phyloP scores from a whole-genome alignment of 805 yeast genomes.

The Scheffersomyces stipitis region DNA sequence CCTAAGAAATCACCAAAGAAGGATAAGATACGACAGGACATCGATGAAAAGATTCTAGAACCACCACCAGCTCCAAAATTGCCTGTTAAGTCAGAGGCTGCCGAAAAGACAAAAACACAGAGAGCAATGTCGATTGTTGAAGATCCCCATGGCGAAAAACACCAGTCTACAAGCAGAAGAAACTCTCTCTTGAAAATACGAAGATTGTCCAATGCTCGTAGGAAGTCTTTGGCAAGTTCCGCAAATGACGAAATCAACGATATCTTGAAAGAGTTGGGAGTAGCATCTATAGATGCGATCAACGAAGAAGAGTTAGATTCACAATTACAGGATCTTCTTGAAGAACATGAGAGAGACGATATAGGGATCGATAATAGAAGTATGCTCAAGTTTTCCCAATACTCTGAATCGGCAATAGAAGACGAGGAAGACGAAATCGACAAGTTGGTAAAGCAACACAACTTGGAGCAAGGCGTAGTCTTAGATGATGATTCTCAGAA shows the following conservation, averaged over 20 bases:
- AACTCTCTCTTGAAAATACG: constrained; percentile 19
- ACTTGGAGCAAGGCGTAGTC: constrained; percentile 31
- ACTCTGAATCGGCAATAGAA: constrained; percentile 26
- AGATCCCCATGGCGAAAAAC: constrained; percentile 1
- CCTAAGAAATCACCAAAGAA: constrained; percentile 9
- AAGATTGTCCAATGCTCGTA: constrained; percentile 36
- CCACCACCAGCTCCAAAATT: background rate
- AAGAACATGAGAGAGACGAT: constrained; percentile 18
- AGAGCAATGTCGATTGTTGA: background rate
- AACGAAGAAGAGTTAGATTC: constrained; percentile 31
- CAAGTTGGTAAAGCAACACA: constrained; percentile 34
- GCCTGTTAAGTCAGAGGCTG: background rate
- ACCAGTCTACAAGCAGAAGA: constrained; percentile 5
- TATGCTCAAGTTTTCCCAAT: constrained; percentile 14
- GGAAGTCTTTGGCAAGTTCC: constrained; percentile 38
- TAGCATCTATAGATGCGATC: constrained; percentile 27
- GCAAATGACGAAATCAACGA: constrained; percentile 41
- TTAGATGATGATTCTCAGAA: constrained; percentile 18
- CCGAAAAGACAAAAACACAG: background rate
- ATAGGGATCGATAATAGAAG: constrained; percentile 14
- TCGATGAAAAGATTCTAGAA: constrained; percentile 1
- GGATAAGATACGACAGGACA: background rate
- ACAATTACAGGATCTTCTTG: constrained; percentile 31
- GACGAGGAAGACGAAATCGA: constrained; percentile 41
- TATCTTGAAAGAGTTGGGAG: constrained; percentile 37